A percentile compares a stretch with the other conserved stretches of the same genome.
These are phyloP conservation scores for Athelia psychrophila DNA, from an alignment of 1,284 basidiomycete species.

Conservation along the genomic window DNA sequence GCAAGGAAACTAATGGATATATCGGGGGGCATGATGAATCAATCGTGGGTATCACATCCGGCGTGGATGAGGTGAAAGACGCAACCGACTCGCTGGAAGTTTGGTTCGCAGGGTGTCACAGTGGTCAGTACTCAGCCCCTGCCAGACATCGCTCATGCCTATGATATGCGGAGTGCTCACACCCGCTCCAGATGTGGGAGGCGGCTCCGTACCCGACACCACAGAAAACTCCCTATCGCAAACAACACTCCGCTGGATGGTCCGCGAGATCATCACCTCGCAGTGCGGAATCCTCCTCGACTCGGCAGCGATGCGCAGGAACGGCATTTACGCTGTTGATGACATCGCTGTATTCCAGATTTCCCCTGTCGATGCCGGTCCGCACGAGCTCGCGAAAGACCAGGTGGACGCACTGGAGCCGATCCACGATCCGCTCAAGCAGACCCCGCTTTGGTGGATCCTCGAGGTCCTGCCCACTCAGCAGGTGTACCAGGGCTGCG, in stretches of 20 bases:
- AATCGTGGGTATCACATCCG: neutral
- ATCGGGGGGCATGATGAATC: neutral
- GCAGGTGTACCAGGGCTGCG: conserved; percentile 23
- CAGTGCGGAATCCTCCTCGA: conserved; percentile 56
- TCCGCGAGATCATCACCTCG: conserved; percentile 45
- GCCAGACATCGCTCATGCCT: too few relatives aligned
- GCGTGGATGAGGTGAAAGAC: neutral
- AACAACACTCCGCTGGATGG: conserved; percentile 73
- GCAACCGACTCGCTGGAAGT: conserved; percentile 54
- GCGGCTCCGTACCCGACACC: conserved; percentile 50
- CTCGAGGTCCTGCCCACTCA: conserved; percentile 23
- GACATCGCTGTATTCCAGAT: neutral
- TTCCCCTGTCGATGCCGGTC: neutral
- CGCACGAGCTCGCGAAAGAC: neutral
- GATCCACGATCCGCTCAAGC: conserved; percentile 18
- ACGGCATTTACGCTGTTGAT: neutral
- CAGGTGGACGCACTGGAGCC: conserved; percentile 22
- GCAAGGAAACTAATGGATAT: neutral
- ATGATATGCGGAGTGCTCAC: too few relatives aligned
- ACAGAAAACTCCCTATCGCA: conserved; percentile 45
- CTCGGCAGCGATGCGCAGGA: conserved; percentile 25
- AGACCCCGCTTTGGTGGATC: conserved; percentile 23
- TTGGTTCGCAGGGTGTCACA: conserved; percentile 63
- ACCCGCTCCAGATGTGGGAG: conserved; percentile 59
- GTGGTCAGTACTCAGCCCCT: too few relatives aligned